Percentiles rank a stretch among this genome's conserved stretches.
phyloP scores from a whole-genome alignment of 306 rosid genomes.

The Dalbergia cochinchinensis region DNA sequence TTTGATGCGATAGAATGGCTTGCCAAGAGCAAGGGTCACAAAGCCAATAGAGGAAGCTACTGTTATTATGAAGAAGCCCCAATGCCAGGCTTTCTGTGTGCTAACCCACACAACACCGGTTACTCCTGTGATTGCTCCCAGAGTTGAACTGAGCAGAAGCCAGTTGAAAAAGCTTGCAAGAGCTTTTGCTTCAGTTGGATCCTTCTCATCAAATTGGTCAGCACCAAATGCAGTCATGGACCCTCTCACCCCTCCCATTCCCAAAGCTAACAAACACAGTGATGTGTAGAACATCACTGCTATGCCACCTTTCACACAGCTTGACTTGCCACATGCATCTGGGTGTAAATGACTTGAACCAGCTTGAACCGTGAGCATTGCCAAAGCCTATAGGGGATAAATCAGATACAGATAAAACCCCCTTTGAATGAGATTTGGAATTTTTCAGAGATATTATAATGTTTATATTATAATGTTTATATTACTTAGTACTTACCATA shows the following conservation, averaged over 20 bases:
- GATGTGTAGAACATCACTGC: slow-evolving; percentile 67
- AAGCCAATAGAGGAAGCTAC: slow-evolving; percentile 64
- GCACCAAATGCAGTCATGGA: slow-evolving; percentile 83
- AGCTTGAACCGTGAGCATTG: slow-evolving; percentile 66
- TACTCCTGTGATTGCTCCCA: slow-evolving; percentile 73
- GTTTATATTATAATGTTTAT: too few relatives aligned
- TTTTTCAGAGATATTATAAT: not conserved
- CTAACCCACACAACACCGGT: slow-evolving; percentile 75
- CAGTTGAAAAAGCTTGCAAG: slow-evolving; percentile 78
- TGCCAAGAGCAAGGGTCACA: slow-evolving; percentile 67
- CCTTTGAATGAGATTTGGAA: slow-evolving; percentile 17
- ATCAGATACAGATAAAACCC: not conserved
- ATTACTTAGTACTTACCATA: slow-evolving; percentile 53
- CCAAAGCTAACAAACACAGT: slow-evolving; percentile 66
- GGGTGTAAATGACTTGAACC: slow-evolving; percentile 65
- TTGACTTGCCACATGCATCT: slow-evolving; percentile 50
- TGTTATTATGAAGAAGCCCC: slow-evolving; percentile 76
- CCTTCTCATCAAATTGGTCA: slow-evolving; percentile 72
- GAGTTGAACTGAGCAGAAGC: slow-evolving; percentile 66
- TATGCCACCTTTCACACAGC: slow-evolving; percentile 63
- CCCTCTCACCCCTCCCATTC: slow-evolving; percentile 82
- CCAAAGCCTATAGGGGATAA: slow-evolving; percentile 58
- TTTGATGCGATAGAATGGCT: slow-evolving; percentile 74
- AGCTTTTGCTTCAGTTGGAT: slow-evolving; percentile 67
- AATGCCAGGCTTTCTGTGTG: slow-evolving; percentile 64